A percentile compares a stretch with the other conserved stretches of the same genome.
Conservation (phyloP, 2,329 filamentous ascomycete species). For the Atkinsonella texensis region DNA sequence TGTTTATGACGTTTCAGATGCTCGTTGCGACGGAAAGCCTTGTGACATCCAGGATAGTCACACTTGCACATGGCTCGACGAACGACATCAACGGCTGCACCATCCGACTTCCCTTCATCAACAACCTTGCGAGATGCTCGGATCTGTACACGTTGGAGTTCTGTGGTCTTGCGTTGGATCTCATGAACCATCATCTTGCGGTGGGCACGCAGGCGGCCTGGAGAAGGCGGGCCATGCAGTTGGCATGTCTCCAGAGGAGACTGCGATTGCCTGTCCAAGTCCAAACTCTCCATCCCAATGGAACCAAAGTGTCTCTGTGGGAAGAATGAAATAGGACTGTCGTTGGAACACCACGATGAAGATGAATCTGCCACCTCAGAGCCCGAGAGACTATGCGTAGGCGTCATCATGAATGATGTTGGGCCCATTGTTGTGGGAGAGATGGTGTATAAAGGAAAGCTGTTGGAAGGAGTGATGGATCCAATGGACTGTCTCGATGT, state of each 20-base stretch:
- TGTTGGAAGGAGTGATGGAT: constrained; percentile 25
- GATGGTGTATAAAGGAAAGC: constrained; percentile 23
- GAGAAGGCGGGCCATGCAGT: constrained; percentile 20
- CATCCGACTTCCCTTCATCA: constrained; percentile 16
- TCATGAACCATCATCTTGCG: constrained; percentile 30
- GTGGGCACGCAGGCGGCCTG: constrained; percentile 22
- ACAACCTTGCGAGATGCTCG: constrained; percentile 19
- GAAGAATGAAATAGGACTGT: constrained; percentile 30
- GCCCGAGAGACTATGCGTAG: constrained; percentile 26
- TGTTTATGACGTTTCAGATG: constrained; percentile 43
- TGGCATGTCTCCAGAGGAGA: constrained; percentile 21
- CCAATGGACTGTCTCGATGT: constrained; percentile 21
- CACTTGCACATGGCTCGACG: constrained; percentile 33
- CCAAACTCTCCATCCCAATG: constrained; percentile 20
- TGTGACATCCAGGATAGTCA: constrained; percentile 32
- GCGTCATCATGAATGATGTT: constrained; percentile 27
- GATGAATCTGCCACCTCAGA: constrained; percentile 26
- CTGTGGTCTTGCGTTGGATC: constrained; percentile 30
- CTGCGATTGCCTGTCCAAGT: constrained; percentile 24
- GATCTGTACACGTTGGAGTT: constrained; percentile 31
- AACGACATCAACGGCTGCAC: constrained; percentile 22
- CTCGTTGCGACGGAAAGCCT: constrained; percentile 39
- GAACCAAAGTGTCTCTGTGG: constrained; percentile 19
- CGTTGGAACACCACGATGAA: constrained; percentile 27
- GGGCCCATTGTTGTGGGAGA: constrained; percentile 21